Conservation (phyloP, 2,329 filamentous ascomycete genomes). For the Moelleriella libera region DNA sequence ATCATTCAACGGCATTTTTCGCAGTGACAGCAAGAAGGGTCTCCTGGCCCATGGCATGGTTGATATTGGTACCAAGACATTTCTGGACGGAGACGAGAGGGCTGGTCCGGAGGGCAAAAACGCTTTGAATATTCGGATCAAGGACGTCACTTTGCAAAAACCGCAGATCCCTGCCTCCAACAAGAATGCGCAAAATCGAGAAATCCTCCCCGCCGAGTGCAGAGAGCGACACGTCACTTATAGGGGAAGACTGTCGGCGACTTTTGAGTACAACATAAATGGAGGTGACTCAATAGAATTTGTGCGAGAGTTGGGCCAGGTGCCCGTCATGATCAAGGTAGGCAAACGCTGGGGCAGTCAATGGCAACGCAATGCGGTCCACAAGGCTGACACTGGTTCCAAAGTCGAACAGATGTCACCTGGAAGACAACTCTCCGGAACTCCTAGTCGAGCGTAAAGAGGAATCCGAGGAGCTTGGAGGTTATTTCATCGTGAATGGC, state of each 20-base stretch:
- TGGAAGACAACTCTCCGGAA: conserved; percentile 72
- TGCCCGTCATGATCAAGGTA: conserved; percentile 90
- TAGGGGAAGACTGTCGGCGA: conserved; percentile 69
- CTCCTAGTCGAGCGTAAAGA: conserved; percentile 78
- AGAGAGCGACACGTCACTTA: conserved; percentile 89
- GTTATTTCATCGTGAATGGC: conserved; percentile 95
- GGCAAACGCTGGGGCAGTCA: conserved; percentile 9
- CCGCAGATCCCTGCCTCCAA: conserved; percentile 66
- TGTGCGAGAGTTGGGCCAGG: conserved; percentile 69
- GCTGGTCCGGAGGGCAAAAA: conserved; percentile 50
- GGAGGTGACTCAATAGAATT: conserved; percentile 73
- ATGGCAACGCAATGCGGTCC: not conserved
- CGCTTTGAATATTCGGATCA: conserved; percentile 62
- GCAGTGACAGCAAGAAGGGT: conserved; percentile 43
- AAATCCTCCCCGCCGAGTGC: conserved; percentile 84
- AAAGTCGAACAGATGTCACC: conserved; percentile 78
- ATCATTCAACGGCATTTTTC: conserved; percentile 87
- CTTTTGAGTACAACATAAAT: conserved; percentile 77
- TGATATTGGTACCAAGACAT: conserved; percentile 83
- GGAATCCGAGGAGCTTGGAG: conserved; percentile 89
- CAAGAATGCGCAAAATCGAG: conserved; percentile 70
- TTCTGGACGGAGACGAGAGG: conserved; percentile 67
- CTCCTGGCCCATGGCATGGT: conserved; percentile 59
- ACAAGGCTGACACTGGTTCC: not conserved
- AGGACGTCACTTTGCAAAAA: conserved; percentile 71